A percentile compares a stretch with the other conserved stretches of the same genome.
Evolutionary conservation across 345 rosid genomes (phyloP).

Genomic region (Ailanthus altissimus): DNA sequence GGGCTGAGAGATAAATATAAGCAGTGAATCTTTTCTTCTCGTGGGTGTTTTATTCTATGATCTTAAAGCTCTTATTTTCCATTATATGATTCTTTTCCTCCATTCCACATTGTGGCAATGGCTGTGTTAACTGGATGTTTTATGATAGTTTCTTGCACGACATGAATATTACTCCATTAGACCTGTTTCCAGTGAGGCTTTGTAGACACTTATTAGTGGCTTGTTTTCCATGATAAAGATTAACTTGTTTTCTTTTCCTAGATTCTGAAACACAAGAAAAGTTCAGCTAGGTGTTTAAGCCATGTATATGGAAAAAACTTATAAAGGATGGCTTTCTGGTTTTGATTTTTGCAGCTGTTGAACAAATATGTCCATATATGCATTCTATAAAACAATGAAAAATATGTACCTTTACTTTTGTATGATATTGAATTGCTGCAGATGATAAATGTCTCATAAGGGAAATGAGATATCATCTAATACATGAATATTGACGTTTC

Average conservation of each 20-base stretch:
- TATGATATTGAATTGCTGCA: neutral
- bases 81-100: neutral
- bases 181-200: neutral
- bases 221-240: neutral
- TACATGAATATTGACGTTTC: neutral
- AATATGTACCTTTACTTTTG: neutral
- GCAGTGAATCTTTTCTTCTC: neutral
- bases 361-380: neutral
- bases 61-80: neutral
- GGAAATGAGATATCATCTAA: neutral
- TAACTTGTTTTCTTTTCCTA: neutral
- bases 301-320: neutral
- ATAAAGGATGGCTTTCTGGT: neutral
- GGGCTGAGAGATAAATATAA: neutral
- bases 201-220: neutral
- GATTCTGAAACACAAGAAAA: neutral
- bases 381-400: neutral
- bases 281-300: neutral
- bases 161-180: neutral
- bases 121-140: neutral
- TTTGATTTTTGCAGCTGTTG: neutral
- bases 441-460: neutral
- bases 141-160: neutral
- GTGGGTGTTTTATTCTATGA: neutral
- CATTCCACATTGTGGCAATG: neutral